These are phyloP conservation scores for Aspergillus saccharolyticus DNA, from an alignment of 495 filamentous ascomycete species.

Conservation along the genomic window DNA sequence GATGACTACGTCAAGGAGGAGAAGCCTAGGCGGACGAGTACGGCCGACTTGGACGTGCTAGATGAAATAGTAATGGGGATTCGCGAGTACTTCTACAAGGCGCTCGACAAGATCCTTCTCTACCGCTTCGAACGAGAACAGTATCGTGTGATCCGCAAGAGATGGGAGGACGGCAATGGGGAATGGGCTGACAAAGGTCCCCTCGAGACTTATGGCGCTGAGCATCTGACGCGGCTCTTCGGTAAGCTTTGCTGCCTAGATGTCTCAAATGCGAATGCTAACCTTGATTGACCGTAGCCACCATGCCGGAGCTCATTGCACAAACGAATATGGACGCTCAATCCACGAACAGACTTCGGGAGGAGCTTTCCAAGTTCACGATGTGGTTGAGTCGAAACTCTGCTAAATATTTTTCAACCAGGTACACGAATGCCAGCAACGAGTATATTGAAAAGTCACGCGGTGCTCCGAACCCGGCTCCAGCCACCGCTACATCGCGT, in stretches of 20 bases:
- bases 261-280: slow-evolving; percentile 2
- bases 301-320: slow-evolving; percentile 86
- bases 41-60: slow-evolving; percentile 72
- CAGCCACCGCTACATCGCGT: slow-evolving; percentile 27
- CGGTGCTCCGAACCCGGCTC: slow-evolving; percentile 28
- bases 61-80: slow-evolving; percentile 82
- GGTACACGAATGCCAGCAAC: slow-evolving; percentile 64
- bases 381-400: slow-evolving; percentile 73
- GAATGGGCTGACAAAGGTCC: slow-evolving; percentile 60
- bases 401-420: slow-evolving; percentile 65
- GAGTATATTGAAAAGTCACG: slow-evolving; percentile 56
- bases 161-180: slow-evolving; percentile 50
- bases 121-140: slow-evolving; percentile 90
- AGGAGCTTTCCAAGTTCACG: slow-evolving; percentile 78
- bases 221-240: slow-evolving; percentile 82
- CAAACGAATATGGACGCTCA: slow-evolving; percentile 97
- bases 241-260: slow-evolving; percentile 50
- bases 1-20: slow-evolving; percentile 70
- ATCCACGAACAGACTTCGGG: slow-evolving; percentile 77
- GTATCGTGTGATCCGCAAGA: slow-evolving; percentile 65
- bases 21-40: slow-evolving; percentile 56
- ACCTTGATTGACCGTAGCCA: slow-evolving; percentile 50
- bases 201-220: slow-evolving; percentile 83
- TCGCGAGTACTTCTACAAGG: slow-evolving; percentile 86
- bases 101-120: slow-evolving; percentile 78